Conservation (phyloP, 139 green algal species). For the Picochlorum sp. region DNA sequence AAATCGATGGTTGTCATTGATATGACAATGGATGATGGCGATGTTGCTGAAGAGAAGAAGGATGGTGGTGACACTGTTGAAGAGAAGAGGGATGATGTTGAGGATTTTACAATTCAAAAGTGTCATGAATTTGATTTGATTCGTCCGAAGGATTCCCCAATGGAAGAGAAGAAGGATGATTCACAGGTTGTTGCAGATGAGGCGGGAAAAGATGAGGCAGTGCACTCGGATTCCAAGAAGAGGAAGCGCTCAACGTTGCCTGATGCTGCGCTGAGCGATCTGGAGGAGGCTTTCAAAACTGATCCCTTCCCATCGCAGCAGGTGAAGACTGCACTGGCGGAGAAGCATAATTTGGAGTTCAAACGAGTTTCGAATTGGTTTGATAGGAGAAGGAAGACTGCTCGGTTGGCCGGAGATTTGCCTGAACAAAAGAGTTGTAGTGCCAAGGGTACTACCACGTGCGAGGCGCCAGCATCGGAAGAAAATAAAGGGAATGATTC, state of each 20-base stretch:
- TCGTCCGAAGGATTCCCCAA: too few relatives aligned
- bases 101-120: background rate
- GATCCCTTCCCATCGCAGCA: constrained; percentile 9
- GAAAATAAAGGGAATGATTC: background rate
- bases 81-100: background rate
- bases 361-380: constrained; percentile 31
- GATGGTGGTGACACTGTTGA: background rate
- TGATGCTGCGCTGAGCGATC: background rate
- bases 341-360: constrained; percentile 6
- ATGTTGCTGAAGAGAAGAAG: background rate
- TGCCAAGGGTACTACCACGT: background rate
- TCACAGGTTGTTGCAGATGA: background rate
- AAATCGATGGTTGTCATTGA: background rate
- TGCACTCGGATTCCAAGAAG: background rate
- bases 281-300: constrained; percentile 11
- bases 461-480: background rate
- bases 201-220: background rate
- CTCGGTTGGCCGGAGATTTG: background rate
- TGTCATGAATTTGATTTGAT: too few relatives aligned
- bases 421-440: background rate
- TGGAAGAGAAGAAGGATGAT: too few relatives aligned
- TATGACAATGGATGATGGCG: background rate
- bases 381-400: constrained; percentile 12
- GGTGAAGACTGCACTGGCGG: constrained; percentile 7
- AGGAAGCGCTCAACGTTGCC: background rate